phyloP scores from a whole-genome alignment of 805 yeast species.

The Tetrapisispora phaffii region DNA sequence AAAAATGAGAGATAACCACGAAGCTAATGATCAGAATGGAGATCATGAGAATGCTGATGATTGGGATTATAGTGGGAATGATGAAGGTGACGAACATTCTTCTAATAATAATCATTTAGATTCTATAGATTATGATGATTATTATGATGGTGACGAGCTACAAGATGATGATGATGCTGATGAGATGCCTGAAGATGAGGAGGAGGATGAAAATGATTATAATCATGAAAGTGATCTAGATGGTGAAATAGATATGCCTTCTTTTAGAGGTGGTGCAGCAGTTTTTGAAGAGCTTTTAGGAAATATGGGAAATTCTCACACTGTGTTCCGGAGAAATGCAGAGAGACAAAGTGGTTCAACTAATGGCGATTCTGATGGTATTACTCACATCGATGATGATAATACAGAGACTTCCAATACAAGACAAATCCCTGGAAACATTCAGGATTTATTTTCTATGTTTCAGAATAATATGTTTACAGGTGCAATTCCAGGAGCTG shows the following conservation, averaged over 20 bases:
- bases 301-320: slow-evolving; percentile 10
- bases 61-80: slow-evolving; percentile 3
- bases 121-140: slow-evolving; percentile 19
- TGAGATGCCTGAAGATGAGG: slow-evolving; percentile 13
- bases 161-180: slow-evolving; percentile 7
- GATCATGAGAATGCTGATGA: background rate
- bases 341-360: slow-evolving; percentile 6
- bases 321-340: slow-evolving; percentile 7
- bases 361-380: slow-evolving; percentile 2
- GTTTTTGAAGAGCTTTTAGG: slow-evolving; percentile 23
- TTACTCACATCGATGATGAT: background rate
- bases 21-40: background rate
- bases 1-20: background rate
- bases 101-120: slow-evolving; percentile 3
- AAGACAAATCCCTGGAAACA: slow-evolving; percentile 21
- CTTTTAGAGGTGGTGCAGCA: slow-evolving; percentile 9
- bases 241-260: slow-evolving; percentile 2
- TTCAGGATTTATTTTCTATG: slow-evolving; percentile 2
- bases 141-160: slow-evolving; percentile 10
- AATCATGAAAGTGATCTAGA: slow-evolving; percentile 7
- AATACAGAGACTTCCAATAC: slow-evolving; percentile 2
- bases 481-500: slow-evolving; percentile 8
- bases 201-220: background rate
- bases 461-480: slow-evolving; percentile 7
- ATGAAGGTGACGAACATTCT: background rate